Evolutionary conservation across 129 eudicot genomes (phyloP).

Genomic region (Erigeron canadensis): DNA sequence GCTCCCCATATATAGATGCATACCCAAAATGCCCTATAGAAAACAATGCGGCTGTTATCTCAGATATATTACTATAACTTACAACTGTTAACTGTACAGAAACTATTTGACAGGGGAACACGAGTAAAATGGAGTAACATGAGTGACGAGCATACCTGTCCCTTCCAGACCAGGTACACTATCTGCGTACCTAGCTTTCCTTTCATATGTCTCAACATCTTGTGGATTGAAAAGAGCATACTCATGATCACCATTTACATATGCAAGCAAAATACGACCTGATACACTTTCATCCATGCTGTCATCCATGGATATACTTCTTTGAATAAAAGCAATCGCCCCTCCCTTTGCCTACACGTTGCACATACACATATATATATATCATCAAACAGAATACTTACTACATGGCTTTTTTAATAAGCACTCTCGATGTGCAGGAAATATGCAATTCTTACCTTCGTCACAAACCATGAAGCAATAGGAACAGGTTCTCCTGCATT

Average conservation of each 20-base stretch:
- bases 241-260: conserved; percentile 60
- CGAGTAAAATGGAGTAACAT: not conserved
- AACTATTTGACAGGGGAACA: not conserved
- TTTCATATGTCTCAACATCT: conserved; percentile 32
- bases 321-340: conserved; percentile 54
- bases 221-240: conserved; percentile 66
- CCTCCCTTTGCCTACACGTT: conserved; percentile 72
- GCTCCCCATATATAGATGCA: conserved; percentile 75
- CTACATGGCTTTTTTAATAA: too few relatives aligned
- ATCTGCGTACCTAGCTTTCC: conserved; percentile 24
- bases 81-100: not conserved
- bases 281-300: conserved; percentile 37
- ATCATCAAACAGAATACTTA: too few relatives aligned
- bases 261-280: conserved; percentile 46
- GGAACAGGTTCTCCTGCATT: conserved; percentile 63
- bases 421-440: not conserved
- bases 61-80: too few relatives aligned
- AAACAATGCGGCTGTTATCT: not conserved
- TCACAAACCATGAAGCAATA: conserved; percentile 72
- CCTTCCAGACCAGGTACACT: conserved; percentile 35
- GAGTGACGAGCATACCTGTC: conserved; percentile 40
- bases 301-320: conserved; percentile 34
- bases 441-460: conserved; percentile 49
- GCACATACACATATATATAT: conserved; percentile 5
- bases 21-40: conserved; percentile 62